Evolutionary conservation across 2,329 filamentous ascomycete genomes (phyloP), one percentile per base, ranked within the genome.

Genomic region (Paracoccidioides lutzii): DNA sequence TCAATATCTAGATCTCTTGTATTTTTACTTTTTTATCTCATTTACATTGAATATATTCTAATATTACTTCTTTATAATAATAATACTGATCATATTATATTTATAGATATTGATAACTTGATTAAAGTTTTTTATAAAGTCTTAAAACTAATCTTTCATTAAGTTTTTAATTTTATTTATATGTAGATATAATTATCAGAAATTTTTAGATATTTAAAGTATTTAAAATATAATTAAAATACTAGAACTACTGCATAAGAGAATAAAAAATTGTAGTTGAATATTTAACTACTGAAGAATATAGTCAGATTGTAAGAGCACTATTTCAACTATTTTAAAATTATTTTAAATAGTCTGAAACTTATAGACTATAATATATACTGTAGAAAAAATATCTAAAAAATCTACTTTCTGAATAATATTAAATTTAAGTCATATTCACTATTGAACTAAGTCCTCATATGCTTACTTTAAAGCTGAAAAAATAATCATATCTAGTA

Each of bases 391-490:
- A 6, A 9, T 44, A 41, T 55, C 45, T 22, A 55, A 35, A 37
- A 55, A 55, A 44, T 55, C 35, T 33, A n/a, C 3, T 35, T 55
- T 55, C 3, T 51, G 1, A 44, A 55, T 55, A 32, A 15, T 30
- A 38, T 55, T 50, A 37, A 55, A 42, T 22, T 37, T 46, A 45
- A 51, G 33, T 15, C 15, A 33, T 37, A 51, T 55, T 55, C 14
- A 3, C 40, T 42, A 10, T 15, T 51, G 9, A 51, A 51, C 38
- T 14, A 52, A 4, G 6, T 28, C 38, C 3, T 33, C 54, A 45
- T 55, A 55, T 52, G 45, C 15, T 30, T 33, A 30, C 54, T 58
- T 55, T 49, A 56, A 49, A 12, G 42, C 30, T n/a, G 42, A 15
- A 32, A 57, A 57, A 49, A 35, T 8, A 33, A 50, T 41, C 8